Evolutionary conservation across 169 alveolate genomes (phyloP), one percentile per base, ranked within the genome.

Genomic region (Plasmodium blacklocki): DNA sequence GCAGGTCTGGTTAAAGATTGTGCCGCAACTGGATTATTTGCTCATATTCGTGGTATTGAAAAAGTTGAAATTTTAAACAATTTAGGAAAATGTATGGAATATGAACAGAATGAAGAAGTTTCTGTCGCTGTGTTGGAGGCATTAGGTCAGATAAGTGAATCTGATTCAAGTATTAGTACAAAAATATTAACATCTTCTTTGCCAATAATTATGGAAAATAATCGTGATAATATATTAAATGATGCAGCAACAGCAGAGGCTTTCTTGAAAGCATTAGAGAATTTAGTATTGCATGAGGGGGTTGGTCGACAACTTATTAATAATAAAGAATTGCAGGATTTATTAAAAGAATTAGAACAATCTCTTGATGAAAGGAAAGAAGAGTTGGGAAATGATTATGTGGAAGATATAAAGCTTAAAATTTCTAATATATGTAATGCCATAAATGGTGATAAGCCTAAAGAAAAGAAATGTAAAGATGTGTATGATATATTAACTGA

Each of bases 401-500:
- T 74, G 43, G 50, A 92, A 62, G 76, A 67, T 14, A 70, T 90
- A 64, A 93, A 74, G 43, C 52, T 58, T 52, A 86, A 49, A 56
- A 87, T 92, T 56, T 15, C 43, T 47, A 88, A 67, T 50, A 78
- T 94, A 19, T 88, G 93, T 68, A 70, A 63, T 75, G 93, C 93
- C 23, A 90, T 93, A 68, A 75, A 90, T 21, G 92, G 83, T 64
- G 96, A 94, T 80, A 88, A 88, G 15, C 96, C 96, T 2, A 94
- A 92, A 87, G 88, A 88, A 47, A 92, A 92, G 64, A 93, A 86
- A 21, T 94, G 96, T 75, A 74, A 93, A 75, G 93, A 91, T 60
- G 86, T 94, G 60, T 94, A 93, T 86, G 73, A 88, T 66, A 47
- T 52, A 68, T 88, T 94, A 54, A 94, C 88, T 19, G 92, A 92